phyloP scores from a whole-genome alignment of 371 early-diverging fungal species.

The Saksenaea oblongispora region DNA sequence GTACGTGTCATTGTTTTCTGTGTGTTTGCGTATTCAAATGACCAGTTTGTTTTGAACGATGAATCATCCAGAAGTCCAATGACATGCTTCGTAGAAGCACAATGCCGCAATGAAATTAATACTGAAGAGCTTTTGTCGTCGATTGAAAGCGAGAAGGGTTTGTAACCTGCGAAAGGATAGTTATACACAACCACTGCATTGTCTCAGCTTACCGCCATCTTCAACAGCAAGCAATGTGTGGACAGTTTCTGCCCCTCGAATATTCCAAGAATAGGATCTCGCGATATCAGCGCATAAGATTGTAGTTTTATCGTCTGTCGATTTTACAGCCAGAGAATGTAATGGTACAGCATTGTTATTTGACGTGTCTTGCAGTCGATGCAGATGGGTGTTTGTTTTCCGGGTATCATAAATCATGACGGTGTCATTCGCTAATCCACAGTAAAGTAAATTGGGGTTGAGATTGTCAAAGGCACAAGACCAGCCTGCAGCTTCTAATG shows the following conservation, averaged over 20 bases:
- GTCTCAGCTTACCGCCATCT: conserved; percentile 8
- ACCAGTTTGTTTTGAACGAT: neutral
- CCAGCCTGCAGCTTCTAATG: conserved; percentile 27
- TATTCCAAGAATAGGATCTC: conserved; percentile 15
- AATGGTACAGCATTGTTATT: neutral
- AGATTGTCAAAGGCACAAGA: conserved; percentile 33
- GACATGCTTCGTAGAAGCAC: conserved; percentile 1
- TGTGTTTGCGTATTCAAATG: conserved; percentile 1
- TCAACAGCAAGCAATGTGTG: neutral
- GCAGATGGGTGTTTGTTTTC: conserved; percentile 24
- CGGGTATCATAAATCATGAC: conserved; percentile 39
- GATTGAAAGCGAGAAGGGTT: conserved; percentile 18
- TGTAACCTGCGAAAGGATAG: conserved; percentile 6
- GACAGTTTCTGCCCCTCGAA: neutral
- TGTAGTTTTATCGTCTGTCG: neutral
- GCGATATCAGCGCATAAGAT: conserved; percentile 14
- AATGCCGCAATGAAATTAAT: neutral
- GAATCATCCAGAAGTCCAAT: neutral
- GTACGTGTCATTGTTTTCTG: conserved; percentile 18
- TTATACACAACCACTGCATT: neutral
- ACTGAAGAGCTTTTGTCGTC: neutral
- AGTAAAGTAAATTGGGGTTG: conserved; percentile 32
- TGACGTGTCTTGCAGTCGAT: neutral
- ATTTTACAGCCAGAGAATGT: conserved; percentile 9
- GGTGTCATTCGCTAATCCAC: conserved; percentile 33